A percentile compares a stretch with the other conserved stretches of the same genome.
phyloP scores from a whole-genome alignment of 441 rosid genomes.

The Euphorbia neoarborescens region DNA sequence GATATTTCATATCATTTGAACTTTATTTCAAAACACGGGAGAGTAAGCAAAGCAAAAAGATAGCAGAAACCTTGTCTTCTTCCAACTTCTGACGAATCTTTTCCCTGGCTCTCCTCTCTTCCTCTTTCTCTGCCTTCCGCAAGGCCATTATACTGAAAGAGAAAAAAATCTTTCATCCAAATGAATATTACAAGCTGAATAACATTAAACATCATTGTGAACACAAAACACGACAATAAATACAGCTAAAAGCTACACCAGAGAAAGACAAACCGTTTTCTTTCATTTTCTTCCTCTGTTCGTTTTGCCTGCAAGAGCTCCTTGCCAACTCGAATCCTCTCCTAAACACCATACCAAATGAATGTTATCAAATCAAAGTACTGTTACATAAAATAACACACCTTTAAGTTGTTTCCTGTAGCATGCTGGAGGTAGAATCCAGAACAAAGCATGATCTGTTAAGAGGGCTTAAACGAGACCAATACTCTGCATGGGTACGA shows the following conservation, averaged over 20 bases:
- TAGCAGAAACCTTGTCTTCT: constrained; percentile 69
- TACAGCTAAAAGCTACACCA: constrained; percentile 2
- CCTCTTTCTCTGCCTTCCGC: constrained; percentile 96
- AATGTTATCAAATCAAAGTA: not conserved
- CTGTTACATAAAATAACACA: not conserved
- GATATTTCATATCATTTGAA: not conserved
- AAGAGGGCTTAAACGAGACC: not conserved
- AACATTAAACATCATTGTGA: not conserved
- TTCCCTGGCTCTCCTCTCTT: constrained; percentile 84
- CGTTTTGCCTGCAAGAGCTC: constrained; percentile 91
- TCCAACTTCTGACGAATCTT: constrained; percentile 90
- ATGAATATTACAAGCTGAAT: constrained; percentile 1
- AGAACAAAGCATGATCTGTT: not conserved
- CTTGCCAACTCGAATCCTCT: constrained; percentile 88
- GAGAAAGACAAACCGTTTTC: constrained; percentile 61
- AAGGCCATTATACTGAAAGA: constrained; percentile 54
- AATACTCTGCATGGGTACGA: not conserved
- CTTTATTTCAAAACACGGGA: not conserved
- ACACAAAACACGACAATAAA: not conserved
- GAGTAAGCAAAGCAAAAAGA: constrained; percentile 6
- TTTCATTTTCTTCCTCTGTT: constrained; percentile 85
- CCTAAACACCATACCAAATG: constrained; percentile 34
- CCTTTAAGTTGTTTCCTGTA: not conserved
- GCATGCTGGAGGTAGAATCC: not conserved
- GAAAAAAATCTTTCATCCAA: not conserved